phyloP scores from a whole-genome alignment of 345 rosid genomes.

The Laguncularia racemosa region DNA sequence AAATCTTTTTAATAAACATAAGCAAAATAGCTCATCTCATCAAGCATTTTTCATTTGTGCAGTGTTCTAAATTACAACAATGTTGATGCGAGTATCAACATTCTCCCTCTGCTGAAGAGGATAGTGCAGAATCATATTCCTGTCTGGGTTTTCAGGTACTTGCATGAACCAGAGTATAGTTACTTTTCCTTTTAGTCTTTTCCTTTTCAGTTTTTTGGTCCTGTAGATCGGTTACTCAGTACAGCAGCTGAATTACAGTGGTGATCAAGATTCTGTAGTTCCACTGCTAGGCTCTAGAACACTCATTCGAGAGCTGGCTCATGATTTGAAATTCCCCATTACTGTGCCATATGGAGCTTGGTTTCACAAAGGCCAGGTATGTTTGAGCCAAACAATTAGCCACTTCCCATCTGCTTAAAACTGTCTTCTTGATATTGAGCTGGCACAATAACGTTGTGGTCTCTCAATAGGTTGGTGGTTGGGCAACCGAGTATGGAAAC shows the following conservation, averaged over 20 bases:
- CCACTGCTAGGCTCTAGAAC: conserved; percentile 80
- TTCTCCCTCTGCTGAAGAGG: conserved; percentile 70
- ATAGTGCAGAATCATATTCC: conserved; percentile 50
- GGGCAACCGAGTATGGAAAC: conserved; percentile 77
- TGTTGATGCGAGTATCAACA: conserved; percentile 50
- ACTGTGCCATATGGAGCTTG: conserved; percentile 77
- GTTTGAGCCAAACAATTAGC: no score
- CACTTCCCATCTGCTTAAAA: no score
- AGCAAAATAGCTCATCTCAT: no score
- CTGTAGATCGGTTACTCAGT: no score
- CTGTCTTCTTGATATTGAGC: no score
- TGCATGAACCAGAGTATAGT: neutral
- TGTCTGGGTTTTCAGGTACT: conserved; percentile 81
- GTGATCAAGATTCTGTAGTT: conserved; percentile 86
- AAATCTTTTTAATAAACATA: no score
- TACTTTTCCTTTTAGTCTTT: neutral
- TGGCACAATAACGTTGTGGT: neutral
- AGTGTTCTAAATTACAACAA: conserved; percentile 54
- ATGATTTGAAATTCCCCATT: conserved; percentile 45
- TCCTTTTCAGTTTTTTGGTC: neutral
- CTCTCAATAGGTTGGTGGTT: conserved; percentile 62
- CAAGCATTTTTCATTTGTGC: conserved; percentile 11
- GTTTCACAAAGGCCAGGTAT: conserved; percentile 95
- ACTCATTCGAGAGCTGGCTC: conserved; percentile 64
- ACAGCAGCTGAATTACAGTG: conserved; percentile 29